phyloP scores from a whole-genome alignment of 257 asterid species.

The Solanum boliviense region DNA sequence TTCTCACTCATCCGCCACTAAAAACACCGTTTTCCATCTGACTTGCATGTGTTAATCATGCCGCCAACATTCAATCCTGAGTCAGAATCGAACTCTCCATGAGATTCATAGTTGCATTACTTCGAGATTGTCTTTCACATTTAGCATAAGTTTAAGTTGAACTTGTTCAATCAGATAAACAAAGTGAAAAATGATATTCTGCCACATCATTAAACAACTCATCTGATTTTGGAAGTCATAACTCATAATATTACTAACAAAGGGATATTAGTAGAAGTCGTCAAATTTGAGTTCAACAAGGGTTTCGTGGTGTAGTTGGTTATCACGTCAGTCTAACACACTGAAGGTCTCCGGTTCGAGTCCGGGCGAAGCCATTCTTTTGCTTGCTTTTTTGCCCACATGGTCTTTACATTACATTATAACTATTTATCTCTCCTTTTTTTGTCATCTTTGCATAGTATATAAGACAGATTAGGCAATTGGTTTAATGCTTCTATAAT shows the following conservation, averaged over 20 bases:
- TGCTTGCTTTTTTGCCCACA: neutral
- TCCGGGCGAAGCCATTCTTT: constrained; percentile 55
- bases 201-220: neutral
- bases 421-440: too few species aligned
- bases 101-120: neutral
- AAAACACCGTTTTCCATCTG: too few species aligned
- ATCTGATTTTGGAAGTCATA: neutral
- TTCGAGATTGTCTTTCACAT: neutral
- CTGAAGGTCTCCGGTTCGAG: constrained; percentile 90
- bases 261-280: too few species aligned
- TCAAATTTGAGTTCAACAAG: neutral
- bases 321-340: constrained; percentile 87
- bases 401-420: too few species aligned
- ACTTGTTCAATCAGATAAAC: neutral
- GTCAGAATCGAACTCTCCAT: neutral
- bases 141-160: neutral
- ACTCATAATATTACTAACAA: neutral
- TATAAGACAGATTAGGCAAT: neutral
- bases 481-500: too few species aligned
- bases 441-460: neutral
- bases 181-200: neutral
- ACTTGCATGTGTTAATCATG: neutral
- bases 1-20: neutral
- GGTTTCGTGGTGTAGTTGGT: constrained; percentile 91
- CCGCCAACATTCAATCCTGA: neutral